Evolutionary conservation across 176 grass and related monocot species (phyloP), one percentile per base, ranked within the genome.

Genomic region (Raddia distichophylla): DNA sequence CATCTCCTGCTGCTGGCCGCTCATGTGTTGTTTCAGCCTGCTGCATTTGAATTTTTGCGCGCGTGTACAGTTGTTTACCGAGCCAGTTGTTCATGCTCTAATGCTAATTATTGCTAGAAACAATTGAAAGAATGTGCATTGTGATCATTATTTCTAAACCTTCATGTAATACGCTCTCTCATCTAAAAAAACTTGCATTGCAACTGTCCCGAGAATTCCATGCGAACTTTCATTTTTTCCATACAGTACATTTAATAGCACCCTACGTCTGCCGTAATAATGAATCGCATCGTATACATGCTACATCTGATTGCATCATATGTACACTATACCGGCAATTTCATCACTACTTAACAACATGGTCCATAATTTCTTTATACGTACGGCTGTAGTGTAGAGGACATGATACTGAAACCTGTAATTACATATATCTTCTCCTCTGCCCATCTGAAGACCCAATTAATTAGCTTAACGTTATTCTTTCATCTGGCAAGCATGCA

Each of bases 351-450:
- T 70, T 61, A 55, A 76, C 47, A 71, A 78, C 63, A 74, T 22
- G 47, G 65, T 7, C 48, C 64, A 67, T 57, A 40, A 20, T 37
- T 35, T 16, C 15, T 44, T 35, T 44, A 44, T 60, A 76, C 59
- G 27, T 27, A 64, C 27, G 43, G 43, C 18, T 56, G 58, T 64
- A 61, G 32, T 47, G 59, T 51, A 66, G 40, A 40, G 22, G 74
- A 55, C 74, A 69, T 42, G 37, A 84, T 75, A 85, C 71, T 70
- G 74, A 87, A 93, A 71, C 53, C 90, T 35, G 44, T 72, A 91
- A 82, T 67, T 91, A 89, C 89, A 89, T 37, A 89, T 37, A 16
- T 74, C 57, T 71, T 70, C 44, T 76, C 61, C 11, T 42, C 64
- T 37, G 54, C 22, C 54, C 77, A 82, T 22, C 54, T 50, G 58